Evolutionary conservation across 331 rosid genomes (phyloP), one percentile per base, ranked within the genome.

Genomic region (Cydonia oblonga): DNA sequence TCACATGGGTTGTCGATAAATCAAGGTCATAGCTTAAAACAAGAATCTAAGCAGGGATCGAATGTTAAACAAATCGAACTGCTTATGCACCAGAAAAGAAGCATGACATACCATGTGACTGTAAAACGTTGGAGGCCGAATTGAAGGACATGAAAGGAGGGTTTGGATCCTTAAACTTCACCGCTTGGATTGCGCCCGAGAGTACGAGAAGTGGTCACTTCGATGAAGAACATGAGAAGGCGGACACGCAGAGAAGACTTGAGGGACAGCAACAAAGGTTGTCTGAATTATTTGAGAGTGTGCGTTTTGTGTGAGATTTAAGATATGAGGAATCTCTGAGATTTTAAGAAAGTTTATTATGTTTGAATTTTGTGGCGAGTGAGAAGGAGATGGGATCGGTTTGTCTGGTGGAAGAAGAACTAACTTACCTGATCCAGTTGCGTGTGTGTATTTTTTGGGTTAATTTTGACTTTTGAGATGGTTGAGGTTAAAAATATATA

Each of bases 1-100:
- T 56, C 72, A 82, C 81, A 75, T 70, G 86, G 80, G 79, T 79
- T 23, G 59, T 9, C 6, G 66, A 70, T n/a, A 68, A 78, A 70
- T 53, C 26, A 22, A 65, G 54, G 20, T 49, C 2, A 18, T 6
- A 49, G 62, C 38, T 44, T 66, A 9, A 69, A 32, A 32, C 12
- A 51, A 74, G 46, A 71, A 32, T 28, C 8, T 33, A 64, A 64
- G 23, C 51, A 22, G 44, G 64, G 38, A 82, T 62, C 51, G 11
- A 33, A 44, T 12, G 2, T 49, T 13, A 49, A 14, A 14, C 30
- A 32, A 29, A 78, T 58, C 28, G 18, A 80, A 72, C 56, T 71
- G 71, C n/a, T 9, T 6, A 40, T 29, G 25, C 51, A 6, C 3
- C 5, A 13, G 63, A n/a, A 51, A 19, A 69, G 18, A 23, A 25